Percentiles rank a stretch among this genome's conserved stretches.
These are phyloP conservation scores for Domatiomyces globalis DNA, from an alignment of 2,329 filamentous ascomycete genomes.

Conservation along the genomic window DNA sequence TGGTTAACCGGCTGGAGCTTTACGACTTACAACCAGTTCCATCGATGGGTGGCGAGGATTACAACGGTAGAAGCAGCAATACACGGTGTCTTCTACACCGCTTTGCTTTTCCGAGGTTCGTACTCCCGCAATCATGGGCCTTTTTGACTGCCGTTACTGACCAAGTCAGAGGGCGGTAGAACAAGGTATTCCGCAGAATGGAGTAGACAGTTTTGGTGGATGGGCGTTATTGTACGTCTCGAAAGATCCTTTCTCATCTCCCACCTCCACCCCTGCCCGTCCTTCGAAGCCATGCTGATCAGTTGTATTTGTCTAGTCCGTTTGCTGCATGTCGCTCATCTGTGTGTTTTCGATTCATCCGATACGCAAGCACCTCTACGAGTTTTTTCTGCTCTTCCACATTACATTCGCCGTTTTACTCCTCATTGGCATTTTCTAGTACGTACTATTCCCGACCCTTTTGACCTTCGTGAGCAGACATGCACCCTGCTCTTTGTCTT, in stretches of 20 bases:
- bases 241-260: background rate
- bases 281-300: constrained; percentile 24
- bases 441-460: constrained; percentile 5
- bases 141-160: background rate
- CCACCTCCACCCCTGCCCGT: background rate
- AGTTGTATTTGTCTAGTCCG: constrained; percentile 30
- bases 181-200: constrained; percentile 4
- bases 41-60: constrained; percentile 51
- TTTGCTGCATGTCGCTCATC: constrained; percentile 25
- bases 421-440: constrained; percentile 36
- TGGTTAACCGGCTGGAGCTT: constrained; percentile 58
- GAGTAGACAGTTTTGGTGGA: constrained; percentile 27
- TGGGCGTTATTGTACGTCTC: constrained; percentile 22
- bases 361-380: constrained; percentile 30
- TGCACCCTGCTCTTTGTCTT: constrained; percentile 1
- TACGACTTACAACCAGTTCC: constrained; percentile 51
- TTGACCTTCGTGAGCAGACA: background rate
- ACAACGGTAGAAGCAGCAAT: constrained; percentile 47
- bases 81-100: constrained; percentile 46
- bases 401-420: constrained; percentile 26
- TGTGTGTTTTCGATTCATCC: constrained; percentile 17
- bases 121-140: background rate
- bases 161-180: background rate
- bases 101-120: constrained; percentile 16
- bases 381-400: constrained; percentile 28